Base-by-base conservation (phyloP, 1,284 basidiomycete species). In the Leccinum pachyderme region DNA sequence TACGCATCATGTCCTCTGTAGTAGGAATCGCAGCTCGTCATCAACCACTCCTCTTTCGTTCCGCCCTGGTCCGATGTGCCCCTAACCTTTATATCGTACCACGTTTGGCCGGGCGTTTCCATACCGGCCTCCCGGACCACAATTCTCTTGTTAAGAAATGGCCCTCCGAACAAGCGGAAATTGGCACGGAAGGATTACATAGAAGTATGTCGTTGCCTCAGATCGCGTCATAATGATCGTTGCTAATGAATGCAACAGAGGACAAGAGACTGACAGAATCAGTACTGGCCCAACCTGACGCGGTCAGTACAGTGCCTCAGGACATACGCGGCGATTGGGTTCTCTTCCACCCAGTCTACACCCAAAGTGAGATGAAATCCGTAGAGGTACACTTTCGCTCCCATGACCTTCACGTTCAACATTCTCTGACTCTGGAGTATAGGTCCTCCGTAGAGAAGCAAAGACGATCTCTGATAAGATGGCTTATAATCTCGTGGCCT, bases 271-370 rank as follows among this genome's bases (percentile, higher is more conserved):
- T 56, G 18, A 43, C 57, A 11, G 58, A 63, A 45, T 57, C 57
- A 3, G 52, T 45, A 25, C 52, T 70, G 28, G 51, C 52, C 31
- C 55, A 59, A 44, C 50, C 41, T 29, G 73, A 71, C 60, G 74
- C 74, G 2, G 72, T 75, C 49, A 75, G 73, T 63, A 77, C 80
- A 4, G 68, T 79, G 11, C 79, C 80, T 4, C 55, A 62, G 7
- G 76, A 76, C 64, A 67, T 88, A 51, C 81, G 77, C 29, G 88
- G 88, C 2, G 89, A 90, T 64, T 93, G 89, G 87, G 87, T 92
- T 8, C 73, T 92, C 1, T 90, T 91, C 66, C 89, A 93, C 64
- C 90, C 90, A 0, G 91, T 92, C 0, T 93, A 93, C 67, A 78
- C 84, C 5, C 69, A 75, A 15, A 85, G 88, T 46, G 95, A 98